These are phyloP conservation scores for Pelargonium australe DNA, from an alignment of 441 rosid genomes.

Conservation along the genomic window DNA sequence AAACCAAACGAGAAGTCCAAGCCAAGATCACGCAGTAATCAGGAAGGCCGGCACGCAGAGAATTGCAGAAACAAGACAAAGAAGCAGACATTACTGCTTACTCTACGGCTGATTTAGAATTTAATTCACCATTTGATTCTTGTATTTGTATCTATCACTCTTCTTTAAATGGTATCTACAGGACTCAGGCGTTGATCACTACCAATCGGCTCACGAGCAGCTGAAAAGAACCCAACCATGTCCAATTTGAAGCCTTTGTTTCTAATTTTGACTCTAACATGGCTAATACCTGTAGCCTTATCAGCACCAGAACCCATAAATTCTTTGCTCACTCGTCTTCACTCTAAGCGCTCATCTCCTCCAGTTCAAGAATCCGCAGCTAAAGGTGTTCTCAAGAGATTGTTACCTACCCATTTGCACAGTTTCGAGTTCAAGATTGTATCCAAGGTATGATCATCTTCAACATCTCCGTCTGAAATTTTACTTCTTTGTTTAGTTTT, in stretches of 20 bases:
- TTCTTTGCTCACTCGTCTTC: constrained; percentile 43
- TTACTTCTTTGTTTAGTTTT: neutral
- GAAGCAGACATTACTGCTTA: neutral
- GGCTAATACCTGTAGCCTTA: constrained; percentile 5
- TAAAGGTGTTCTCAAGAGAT: constrained; percentile 51
- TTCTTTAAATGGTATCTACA: neutral
- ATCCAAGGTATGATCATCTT: constrained; percentile 46
- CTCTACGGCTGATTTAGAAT: too few species aligned
- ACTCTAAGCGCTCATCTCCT: constrained; percentile 47
- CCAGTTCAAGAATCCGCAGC: constrained; percentile 74
- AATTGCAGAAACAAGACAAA: neutral
- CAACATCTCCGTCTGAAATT: neutral
- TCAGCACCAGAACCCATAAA: constrained; percentile 34
- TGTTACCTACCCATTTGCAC: constrained; percentile 60
- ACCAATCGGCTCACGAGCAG: neutral
- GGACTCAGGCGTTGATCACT: neutral
- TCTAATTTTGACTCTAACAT: constrained; percentile 21
- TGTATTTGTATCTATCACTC: neutral
- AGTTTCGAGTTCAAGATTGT: constrained; percentile 67
- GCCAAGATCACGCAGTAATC: neutral
- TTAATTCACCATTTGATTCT: too few species aligned
- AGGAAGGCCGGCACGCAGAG: neutral
- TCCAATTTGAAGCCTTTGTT: constrained; percentile 10
- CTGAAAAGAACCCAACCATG: constrained; percentile 15
- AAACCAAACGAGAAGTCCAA: too few species aligned